Evolutionary conservation across 208 protist genomes (phyloP).

Genomic region (Trypanosoma caninum): DNA sequence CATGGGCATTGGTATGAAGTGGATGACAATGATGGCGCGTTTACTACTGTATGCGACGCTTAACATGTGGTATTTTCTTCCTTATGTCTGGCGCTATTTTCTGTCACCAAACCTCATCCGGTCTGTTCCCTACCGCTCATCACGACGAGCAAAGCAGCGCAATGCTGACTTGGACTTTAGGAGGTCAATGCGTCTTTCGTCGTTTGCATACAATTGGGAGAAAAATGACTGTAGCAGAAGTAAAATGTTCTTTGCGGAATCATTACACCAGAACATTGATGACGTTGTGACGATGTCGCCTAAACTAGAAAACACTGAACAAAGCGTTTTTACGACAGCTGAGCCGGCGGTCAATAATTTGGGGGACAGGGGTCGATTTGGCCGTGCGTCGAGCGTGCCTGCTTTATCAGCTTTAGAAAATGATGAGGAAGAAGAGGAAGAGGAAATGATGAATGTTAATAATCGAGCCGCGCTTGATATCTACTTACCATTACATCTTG

Average conservation of each 20-base stretch:
- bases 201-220: not conserved
- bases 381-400: too few species aligned
- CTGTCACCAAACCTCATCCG: conserved; percentile 73
- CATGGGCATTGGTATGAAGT: conserved; percentile 81
- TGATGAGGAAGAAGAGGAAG: conserved; percentile 58
- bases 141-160: conserved; percentile 43
- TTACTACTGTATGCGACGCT: conserved; percentile 55
- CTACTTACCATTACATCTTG: conserved; percentile 68
- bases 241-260: too few species aligned
- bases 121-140: conserved; percentile 73
- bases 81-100: conserved; percentile 63
- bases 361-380: too few species aligned
- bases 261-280: too few species aligned
- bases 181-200: not conserved
- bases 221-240: too few species aligned
- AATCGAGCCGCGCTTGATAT: conserved; percentile 83
- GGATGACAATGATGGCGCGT: conserved; percentile 69
- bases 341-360: too few species aligned
- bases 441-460: conserved; percentile 74
- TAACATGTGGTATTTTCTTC: conserved; percentile 61
- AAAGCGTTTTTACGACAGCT: too few species aligned
- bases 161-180: conserved; percentile 47
- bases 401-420: conserved; percentile 15
- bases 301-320: too few species aligned
- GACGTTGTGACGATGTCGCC: too few species aligned